Base-by-base conservation (phyloP, 2,329 filamentous ascomycete genomes). In the Polychaeton citri region DNA sequence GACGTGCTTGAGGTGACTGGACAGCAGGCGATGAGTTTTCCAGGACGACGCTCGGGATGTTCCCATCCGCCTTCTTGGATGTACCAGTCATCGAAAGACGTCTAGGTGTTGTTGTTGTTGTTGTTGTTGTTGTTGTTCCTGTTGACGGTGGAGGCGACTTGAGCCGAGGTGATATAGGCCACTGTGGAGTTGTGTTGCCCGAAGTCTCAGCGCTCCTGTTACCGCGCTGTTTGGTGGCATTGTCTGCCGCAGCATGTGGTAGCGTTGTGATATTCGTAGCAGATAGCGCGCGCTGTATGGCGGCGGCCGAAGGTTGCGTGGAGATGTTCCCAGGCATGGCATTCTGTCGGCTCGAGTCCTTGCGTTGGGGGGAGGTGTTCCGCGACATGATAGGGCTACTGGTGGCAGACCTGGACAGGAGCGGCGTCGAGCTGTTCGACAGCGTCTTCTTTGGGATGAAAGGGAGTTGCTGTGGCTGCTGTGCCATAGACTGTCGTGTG, bases 111-210 rank as follows among this genome's bases (percentile, higher is more conserved):
- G 24, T 12, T 4, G 24, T 28, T n/a, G n/a, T n/a, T n/a, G n/a
- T n/a, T n/a, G n/a, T n/a, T n/a, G n/a, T 10, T 28, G 24, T 10
- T 5, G 24, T 15, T 28, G 24, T 12, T 4, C 12, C 15, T 28
- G 15, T 50, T 24, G 63, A 54, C 9, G 81, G 81, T 15, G 83
- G 81, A 37, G 83, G 83, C 6, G 51, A 86, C 54, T 79, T 81
- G 44, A 90, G 57, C 43, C 82, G 72, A 32, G 83, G 82, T 32
- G 82, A 87, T 42, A 80, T 62, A 18, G 83, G 81, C 81, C 82
- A 88, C 59, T 79, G 72, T 43, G 75, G 75, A 36, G 69, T 69
- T 39, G 50, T 63, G 36, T 64, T 62, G 33, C 61, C 60, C 37
- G 54, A 55, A 15, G 56, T 59, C 28, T 67, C 64, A 54, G 34